Conservation (phyloP, 768 basidiomycete species). For the Mycena leptocephala region DNA sequence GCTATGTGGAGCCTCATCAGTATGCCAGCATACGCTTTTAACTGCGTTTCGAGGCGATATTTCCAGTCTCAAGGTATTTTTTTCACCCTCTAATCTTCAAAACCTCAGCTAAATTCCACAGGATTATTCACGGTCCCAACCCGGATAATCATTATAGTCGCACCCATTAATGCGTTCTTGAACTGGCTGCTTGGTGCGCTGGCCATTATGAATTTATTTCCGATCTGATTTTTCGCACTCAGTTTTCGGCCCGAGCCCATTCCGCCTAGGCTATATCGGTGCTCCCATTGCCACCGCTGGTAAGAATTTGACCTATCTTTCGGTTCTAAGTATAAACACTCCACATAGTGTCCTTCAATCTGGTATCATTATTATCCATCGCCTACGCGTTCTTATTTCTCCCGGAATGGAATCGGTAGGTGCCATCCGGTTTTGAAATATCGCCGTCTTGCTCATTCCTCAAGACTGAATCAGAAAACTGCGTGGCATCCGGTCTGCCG, state of each 20-base stretch:
- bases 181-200: not conserved
- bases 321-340: no score
- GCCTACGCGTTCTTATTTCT: not conserved
- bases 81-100: no score
- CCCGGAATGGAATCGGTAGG: not conserved
- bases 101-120: not conserved
- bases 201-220: not conserved
- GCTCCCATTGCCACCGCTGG: not conserved
- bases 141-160: not conserved
- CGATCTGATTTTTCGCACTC: not conserved
- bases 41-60: not conserved
- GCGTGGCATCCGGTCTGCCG: constrained; percentile 10
- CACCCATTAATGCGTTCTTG: not conserved
- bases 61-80: no score
- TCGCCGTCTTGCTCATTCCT: no score
- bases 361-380: not conserved
- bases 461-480: not conserved
- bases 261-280: not conserved
- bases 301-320: not conserved
- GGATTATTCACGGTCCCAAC: not conserved
- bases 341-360: not conserved
- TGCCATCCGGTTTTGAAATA: no score
- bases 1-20: not conserved
- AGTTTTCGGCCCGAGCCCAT: not conserved
- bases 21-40: not conserved